Conservation (phyloP, 352 stramenopile genomes). For the Pythium scleroteichum region DNA sequence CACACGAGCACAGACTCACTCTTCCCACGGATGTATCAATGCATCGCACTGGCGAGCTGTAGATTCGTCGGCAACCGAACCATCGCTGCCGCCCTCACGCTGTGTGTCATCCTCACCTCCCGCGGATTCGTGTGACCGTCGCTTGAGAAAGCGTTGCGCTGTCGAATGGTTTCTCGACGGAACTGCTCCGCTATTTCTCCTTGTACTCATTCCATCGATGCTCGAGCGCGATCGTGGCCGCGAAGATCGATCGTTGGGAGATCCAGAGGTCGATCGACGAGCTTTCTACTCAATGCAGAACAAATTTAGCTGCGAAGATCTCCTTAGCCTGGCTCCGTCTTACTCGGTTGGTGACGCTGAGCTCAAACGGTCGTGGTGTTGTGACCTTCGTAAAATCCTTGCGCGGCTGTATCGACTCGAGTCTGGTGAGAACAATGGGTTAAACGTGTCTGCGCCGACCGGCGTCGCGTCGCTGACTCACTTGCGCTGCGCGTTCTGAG, state of each 20-base stretch:
- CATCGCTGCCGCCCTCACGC: background rate
- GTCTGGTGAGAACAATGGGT: background rate
- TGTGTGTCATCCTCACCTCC: background rate
- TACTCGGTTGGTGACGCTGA: conserved; percentile 60
- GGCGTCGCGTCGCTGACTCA: conserved; percentile 18
- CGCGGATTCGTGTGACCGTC: conserved; percentile 1
- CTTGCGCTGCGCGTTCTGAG: conserved; percentile 43
- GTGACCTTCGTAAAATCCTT: conserved; percentile 71
- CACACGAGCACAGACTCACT: background rate
- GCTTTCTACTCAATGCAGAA: conserved; percentile 7
- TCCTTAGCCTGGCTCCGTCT: conserved; percentile 19
- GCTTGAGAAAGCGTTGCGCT: conserved; percentile 18
- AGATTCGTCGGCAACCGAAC: background rate
- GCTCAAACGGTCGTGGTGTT: conserved; percentile 47
- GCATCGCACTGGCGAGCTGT: background rate
- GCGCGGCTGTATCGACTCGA: conserved; percentile 18
- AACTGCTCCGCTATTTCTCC: background rate
- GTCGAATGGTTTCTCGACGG: background rate
- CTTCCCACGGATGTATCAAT: background rate
- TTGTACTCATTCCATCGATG: background rate
- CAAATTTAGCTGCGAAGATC: no score
- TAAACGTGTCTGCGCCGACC: background rate
- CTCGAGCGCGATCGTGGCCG: conserved; percentile 6
- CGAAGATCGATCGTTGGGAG: conserved; percentile 13
- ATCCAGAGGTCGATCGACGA: conserved; percentile 22